Base-by-base conservation (phyloP, 2,329 filamentous ascomycete genomes). In the Parastagonospora nodorum region DNA sequence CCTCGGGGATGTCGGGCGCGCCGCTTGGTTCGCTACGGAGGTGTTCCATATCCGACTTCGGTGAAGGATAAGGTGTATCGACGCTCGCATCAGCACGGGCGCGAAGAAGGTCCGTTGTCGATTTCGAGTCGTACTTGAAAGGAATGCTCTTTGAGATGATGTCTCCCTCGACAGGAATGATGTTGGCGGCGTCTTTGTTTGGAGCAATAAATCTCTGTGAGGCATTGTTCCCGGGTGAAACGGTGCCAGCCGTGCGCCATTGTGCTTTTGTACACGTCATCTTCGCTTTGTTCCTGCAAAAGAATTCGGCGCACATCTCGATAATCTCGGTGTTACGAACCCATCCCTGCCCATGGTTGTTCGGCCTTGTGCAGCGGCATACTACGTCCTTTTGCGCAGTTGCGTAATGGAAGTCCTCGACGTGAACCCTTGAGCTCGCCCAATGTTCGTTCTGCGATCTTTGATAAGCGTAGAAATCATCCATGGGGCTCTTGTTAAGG, bases 231-330 rank as follows among this genome's bases (percentile, higher is more conserved):
- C 16, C 2, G 16, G 2, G 11, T 11, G 12, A 27, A 12, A 28
- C 12, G 24, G 5, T 29, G 9, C 37, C 37, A 11, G 45, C 9
- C 24, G 15, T 9, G 16, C 39, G 51, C 61, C 61, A 64, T 28
- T 64, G 43, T 1, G 50, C 29, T 10, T 47, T 57, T 1, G 37
- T 52, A 30, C 55, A 62, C 5, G 7, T 45, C 1, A 16, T 48
- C 8, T 36, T 33, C 2, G 40, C 40, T 5, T 19, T 14, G 6
- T 55, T 8, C 1, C 24, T 2, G 10, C 41, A 27, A 8, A 64
- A 64, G 43, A 53, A 64, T 9, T 54, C 37, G 4, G 54, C 53
- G 8, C 58, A 63, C 9, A 53, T 51, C 14, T 53, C 56, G 10
- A 56, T 36, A 3, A 60, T 63, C 24, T 56, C 45, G 2, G 47